Evolutionary conservation across 441 rosid species (phyloP), one percentile per base, ranked within the genome.

Genomic region (Corymbia calophylla): DNA sequence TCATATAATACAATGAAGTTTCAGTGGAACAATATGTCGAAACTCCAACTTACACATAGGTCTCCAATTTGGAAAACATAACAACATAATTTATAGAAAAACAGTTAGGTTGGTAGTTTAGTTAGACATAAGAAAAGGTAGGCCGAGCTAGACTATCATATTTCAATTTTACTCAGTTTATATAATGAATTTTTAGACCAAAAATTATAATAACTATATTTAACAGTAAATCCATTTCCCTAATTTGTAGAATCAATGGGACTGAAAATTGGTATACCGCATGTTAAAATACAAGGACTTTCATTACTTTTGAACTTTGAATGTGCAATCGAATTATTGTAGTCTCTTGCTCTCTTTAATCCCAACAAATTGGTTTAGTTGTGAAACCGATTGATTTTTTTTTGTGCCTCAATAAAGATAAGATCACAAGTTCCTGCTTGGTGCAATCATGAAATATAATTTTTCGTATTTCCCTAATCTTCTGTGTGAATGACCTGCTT

Each of bases 101-200:
- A 21, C 25, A 47, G 10, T 5, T 35, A 18, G 27, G 81, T 35
- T 19, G 81, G 8, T 1, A 1, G 48, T 70, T 70, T 70, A 35
- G 8, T 70, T 70, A 7, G 3, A 18, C 25, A 32, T 1, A 0
- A 23, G 11, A 9, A 35, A 39, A 35, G 0, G 39, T 9, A 31
- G 14, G 32, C 27, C 48, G 0, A 35, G 5, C 1, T 35, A 9
- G 81, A 18, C 23, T 0, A 18, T 35, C 81, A 70, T 5, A 9
- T 70, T 70, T 70, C 27, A 18, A 3, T 32, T 35, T 35, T 32
- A 13, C 10, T n/a, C 80, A 4, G 2, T 17, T 32, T 68, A 68
- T 9, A 32, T 31, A 17, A 9, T 32, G 80, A 68, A n/a, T 29
- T 31, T 32, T 18, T 2, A 19, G 47, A 68, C 4, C 0, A 2